A percentile compares a stretch with the other conserved stretches of the same genome.
phyloP scores from a whole-genome alignment of 306 rosid genomes.

The Ochetophila trinervis region DNA sequence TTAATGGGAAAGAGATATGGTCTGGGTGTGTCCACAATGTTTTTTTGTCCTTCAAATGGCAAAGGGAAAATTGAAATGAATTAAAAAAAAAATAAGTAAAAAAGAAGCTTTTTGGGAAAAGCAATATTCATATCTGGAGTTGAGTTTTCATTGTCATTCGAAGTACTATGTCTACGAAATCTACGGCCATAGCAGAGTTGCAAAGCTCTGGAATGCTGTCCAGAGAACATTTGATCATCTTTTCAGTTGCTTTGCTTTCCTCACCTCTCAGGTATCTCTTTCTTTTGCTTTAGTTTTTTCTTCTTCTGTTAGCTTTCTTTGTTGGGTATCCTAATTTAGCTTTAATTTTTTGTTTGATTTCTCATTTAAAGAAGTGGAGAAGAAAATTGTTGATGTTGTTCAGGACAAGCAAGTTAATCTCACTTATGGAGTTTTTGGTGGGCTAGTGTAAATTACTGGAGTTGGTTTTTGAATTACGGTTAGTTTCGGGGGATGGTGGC shows the following conservation, averaged over 20 bases:
- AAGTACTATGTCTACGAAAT: neutral
- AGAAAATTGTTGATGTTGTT: slow-evolving; percentile 65
- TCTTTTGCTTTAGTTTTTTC: neutral
- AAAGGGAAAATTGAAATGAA: too few species aligned
- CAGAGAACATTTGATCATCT: slow-evolving; percentile 64
- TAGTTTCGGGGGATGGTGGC: too few species aligned
- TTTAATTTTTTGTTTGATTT: neutral
- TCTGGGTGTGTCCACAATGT: too few species aligned
- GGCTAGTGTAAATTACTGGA: neutral
- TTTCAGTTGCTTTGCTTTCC: slow-evolving; percentile 54
- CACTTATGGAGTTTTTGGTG: neutral
- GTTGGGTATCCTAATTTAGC: neutral
- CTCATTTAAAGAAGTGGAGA: too few species aligned
- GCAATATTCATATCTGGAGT: too few species aligned
- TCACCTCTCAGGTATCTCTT: slow-evolving; percentile 60
- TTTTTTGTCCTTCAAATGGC: too few species aligned
- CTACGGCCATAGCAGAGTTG: slow-evolving; percentile 25
- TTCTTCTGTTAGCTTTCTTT: neutral
- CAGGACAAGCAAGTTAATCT: slow-evolving; percentile 58
- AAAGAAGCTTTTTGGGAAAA: too few species aligned
- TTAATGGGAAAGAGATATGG: too few species aligned
- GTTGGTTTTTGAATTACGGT: too few species aligned
- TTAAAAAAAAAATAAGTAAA: too few species aligned
- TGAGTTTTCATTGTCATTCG: too few species aligned
- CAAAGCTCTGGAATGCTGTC: slow-evolving; percentile 41